phyloP scores from a whole-genome alignment of 805 yeast genomes.

The Maudiozyma serrabonitensis region DNA sequence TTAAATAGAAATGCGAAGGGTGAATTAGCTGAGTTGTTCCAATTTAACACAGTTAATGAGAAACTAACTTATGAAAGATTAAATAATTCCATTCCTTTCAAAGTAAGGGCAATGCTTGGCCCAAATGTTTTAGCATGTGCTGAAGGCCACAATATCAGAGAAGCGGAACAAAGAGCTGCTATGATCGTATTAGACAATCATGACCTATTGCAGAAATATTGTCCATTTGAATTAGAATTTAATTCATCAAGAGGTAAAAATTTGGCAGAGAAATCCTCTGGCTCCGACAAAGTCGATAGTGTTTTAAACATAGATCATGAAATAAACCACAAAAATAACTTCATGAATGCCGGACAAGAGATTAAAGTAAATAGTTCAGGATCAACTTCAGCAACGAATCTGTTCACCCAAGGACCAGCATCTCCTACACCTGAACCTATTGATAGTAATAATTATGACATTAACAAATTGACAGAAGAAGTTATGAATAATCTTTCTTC shows the following conservation, averaged over 20 bases:
- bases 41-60: conserved; percentile 24
- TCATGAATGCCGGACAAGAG: no score
- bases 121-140: conserved; percentile 57
- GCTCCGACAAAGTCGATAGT: neutral
- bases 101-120: conserved; percentile 52
- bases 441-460: neutral
- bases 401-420: no score
- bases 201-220: conserved; percentile 44
- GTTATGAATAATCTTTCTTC: neutral
- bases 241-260: neutral
- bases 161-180: conserved; percentile 77
- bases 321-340: no score
- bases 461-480: neutral
- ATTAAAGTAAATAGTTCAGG: no score
- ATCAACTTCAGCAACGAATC: no score
- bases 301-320: no score
- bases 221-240: conserved; percentile 7
- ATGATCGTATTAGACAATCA: conserved; percentile 56
- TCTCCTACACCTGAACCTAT: no score
- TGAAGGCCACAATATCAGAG: conserved; percentile 49
- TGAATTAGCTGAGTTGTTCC: conserved; percentile 54
- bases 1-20: conserved; percentile 59
- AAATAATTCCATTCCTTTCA: conserved; percentile 33
- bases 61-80: conserved; percentile 14
- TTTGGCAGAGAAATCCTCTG: neutral